phyloP scores from a whole-genome alignment of 1,284 basidiomycete species.

The Fomitiporia mediterranea region DNA sequence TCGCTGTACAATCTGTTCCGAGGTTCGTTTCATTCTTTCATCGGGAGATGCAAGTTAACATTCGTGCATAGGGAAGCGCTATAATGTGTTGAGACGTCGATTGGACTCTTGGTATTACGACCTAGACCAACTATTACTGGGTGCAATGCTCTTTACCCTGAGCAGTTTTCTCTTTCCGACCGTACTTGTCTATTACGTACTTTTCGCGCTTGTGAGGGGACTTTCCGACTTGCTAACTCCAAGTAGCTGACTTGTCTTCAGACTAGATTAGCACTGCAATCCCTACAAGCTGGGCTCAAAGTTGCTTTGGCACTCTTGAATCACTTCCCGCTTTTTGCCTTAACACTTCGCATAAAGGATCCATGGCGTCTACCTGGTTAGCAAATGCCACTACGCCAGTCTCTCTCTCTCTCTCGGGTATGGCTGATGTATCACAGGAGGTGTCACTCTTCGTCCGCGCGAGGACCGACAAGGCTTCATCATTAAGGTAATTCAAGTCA shows the following conservation, averaged over 20 bases:
- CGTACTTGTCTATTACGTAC: constrained; percentile 76
- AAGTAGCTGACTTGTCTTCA: constrained; percentile 28
- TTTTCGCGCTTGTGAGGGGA: constrained; percentile 69
- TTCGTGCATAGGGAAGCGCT: constrained; percentile 65
- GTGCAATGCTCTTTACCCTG: constrained; percentile 92
- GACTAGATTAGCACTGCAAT: constrained; percentile 59
- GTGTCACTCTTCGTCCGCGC: constrained; percentile 28
- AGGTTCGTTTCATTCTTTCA: constrained; percentile 45
- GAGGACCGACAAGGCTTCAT: not conserved
- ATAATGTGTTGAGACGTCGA: constrained; percentile 77
- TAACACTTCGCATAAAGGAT: constrained; percentile 86
- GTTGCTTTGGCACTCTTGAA: constrained; percentile 75
- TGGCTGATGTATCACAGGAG: constrained; percentile 27
- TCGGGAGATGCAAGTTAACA: not conserved
- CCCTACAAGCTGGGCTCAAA: constrained; percentile 57
- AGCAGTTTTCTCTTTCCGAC: constrained; percentile 91
- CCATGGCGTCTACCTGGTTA: constrained; percentile 77
- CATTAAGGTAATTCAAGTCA: constrained; percentile 2
- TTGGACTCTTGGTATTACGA: constrained; percentile 90
- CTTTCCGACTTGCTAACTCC: not conserved
- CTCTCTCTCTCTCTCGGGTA: not conserved
- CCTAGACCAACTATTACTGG: constrained; percentile 89
- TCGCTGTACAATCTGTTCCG: constrained; percentile 93
- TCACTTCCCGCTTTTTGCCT: constrained; percentile 85
- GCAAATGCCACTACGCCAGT: constrained; percentile 12